Percentiles rank a stretch among this genome's conserved stretches.
phyloP scores from a whole-genome alignment of 495 filamentous ascomycete genomes.

The Penicillium maclennaniae region DNA sequence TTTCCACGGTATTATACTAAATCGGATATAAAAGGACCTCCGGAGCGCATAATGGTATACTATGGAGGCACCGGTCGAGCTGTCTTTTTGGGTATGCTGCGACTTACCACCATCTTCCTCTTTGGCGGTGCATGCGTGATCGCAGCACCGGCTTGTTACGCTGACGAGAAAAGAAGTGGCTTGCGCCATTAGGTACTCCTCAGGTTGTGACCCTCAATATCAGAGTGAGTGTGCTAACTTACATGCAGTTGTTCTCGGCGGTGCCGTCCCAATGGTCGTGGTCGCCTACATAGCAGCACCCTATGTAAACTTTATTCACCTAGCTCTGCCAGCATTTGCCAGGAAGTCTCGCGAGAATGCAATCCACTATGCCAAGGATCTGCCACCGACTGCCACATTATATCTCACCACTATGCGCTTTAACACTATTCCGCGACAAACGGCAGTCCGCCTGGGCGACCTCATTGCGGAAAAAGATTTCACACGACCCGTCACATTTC shows the following conservation, averaged over 20 bases:
- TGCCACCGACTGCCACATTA: conserved; percentile 60
- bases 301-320: conserved; percentile 68
- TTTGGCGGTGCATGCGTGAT: conserved; percentile 60
- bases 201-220: background rate
- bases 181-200: conserved; percentile 43
- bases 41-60: conserved; percentile 65
- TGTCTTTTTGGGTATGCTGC: conserved; percentile 63
- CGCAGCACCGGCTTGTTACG: conserved; percentile 55
- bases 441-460: conserved; percentile 38
- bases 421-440: conserved; percentile 39
- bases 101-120: conserved; percentile 67
- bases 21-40: conserved; percentile 26
- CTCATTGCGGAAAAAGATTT: conserved; percentile 28
- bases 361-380: conserved; percentile 56
- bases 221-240: background rate
- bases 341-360: conserved; percentile 63
- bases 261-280: conserved; percentile 63
- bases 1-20: background rate
- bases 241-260: conserved; percentile 50
- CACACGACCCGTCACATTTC: conserved; percentile 39
- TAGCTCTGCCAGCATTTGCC: conserved; percentile 66
- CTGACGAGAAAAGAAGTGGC: conserved; percentile 45
- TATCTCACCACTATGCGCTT: conserved; percentile 70
- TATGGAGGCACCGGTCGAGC: conserved; percentile 64
- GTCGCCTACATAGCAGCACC: conserved; percentile 61